Percentiles rank a stretch among this genome's conserved stretches.
Conservation (phyloP, 208 protist genomes). For the Trypanosoma caninum region DNA sequence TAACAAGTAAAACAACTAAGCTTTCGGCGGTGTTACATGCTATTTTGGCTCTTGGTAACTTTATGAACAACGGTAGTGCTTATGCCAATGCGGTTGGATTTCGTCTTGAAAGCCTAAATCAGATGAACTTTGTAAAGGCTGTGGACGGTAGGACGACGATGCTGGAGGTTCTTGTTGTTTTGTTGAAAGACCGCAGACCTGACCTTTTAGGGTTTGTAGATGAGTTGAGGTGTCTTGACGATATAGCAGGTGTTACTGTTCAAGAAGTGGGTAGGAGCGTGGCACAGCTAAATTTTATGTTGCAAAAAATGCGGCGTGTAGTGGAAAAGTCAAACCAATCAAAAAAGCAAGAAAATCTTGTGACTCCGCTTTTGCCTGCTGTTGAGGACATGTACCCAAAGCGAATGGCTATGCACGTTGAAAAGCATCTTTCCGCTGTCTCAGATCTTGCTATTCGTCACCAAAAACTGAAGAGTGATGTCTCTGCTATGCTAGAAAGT, state of each 20-base stretch:
- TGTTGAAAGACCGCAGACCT: conserved; percentile 30
- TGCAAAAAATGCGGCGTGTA: conserved; percentile 70
- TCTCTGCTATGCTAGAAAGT: conserved; percentile 58
- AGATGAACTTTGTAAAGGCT: conserved; percentile 69
- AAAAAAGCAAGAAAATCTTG: conserved; percentile 40
- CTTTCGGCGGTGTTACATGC: conserved; percentile 51
- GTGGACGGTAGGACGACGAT: conserved; percentile 72
- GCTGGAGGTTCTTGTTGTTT: conserved; percentile 61
- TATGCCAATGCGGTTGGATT: conserved; percentile 66
- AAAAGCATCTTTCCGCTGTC: conserved; percentile 30
- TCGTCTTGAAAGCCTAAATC: conserved; percentile 62
- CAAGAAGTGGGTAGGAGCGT: conserved; percentile 63
- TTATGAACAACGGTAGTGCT: conserved; percentile 63
- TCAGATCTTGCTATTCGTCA: conserved; percentile 55
- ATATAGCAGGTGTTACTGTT: conserved; percentile 19
- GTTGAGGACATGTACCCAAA: conserved; percentile 40
- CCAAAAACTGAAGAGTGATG: conserved; percentile 61
- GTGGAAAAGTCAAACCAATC: conserved; percentile 49
- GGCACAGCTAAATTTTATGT: conserved; percentile 52
- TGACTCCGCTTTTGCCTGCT: conserved; percentile 18
- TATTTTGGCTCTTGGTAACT: conserved; percentile 63
- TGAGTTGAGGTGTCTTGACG: conserved; percentile 36
- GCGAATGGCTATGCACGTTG: conserved; percentile 27
- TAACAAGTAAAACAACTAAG: conserved; percentile 47
- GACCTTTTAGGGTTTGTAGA: conserved; percentile 50